A percentile compares a stretch with the other conserved stretches of the same genome.
phyloP scores from a whole-genome alignment of 257 asterid species.

The Solanum sparsipilum region DNA sequence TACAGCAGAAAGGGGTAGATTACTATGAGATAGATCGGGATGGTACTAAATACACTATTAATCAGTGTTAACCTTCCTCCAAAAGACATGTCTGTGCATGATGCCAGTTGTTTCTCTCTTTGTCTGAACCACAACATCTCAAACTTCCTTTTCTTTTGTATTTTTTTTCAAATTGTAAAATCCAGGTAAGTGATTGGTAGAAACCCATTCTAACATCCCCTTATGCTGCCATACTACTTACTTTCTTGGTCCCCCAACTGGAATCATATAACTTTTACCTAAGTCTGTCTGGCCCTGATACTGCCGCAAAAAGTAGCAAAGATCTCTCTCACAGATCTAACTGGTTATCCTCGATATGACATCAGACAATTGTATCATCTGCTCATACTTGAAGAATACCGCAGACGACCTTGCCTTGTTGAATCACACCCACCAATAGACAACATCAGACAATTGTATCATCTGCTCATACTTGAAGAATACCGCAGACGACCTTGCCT shows the following conservation, averaged over 20 bases:
- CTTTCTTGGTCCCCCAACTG: not conserved
- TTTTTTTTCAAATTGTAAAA: not conserved
- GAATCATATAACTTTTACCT: not conserved
- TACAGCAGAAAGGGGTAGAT: not conserved
- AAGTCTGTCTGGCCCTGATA: not conserved
- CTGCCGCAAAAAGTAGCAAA: not conserved
- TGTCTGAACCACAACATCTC: not conserved
- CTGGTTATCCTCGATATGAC: not conserved
- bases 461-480: not conserved
- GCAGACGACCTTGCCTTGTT: not conserved
- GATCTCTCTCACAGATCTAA: not conserved
- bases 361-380: not conserved
- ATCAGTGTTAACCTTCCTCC: not conserved
- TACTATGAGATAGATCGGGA: not conserved
- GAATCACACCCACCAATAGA: not conserved
- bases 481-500: not conserved
- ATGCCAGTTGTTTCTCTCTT: not conserved
- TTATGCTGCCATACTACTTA: not conserved
- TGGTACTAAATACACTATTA: not conserved
- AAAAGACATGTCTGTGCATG: not conserved
- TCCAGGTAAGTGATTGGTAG: not conserved
- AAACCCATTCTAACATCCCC: not conserved
- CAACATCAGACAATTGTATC: too few species aligned
- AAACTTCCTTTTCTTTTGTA: not conserved
- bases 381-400: not conserved